phyloP scores from a whole-genome alignment of 1,284 basidiomycete species.

The Clitocybe nebularis region DNA sequence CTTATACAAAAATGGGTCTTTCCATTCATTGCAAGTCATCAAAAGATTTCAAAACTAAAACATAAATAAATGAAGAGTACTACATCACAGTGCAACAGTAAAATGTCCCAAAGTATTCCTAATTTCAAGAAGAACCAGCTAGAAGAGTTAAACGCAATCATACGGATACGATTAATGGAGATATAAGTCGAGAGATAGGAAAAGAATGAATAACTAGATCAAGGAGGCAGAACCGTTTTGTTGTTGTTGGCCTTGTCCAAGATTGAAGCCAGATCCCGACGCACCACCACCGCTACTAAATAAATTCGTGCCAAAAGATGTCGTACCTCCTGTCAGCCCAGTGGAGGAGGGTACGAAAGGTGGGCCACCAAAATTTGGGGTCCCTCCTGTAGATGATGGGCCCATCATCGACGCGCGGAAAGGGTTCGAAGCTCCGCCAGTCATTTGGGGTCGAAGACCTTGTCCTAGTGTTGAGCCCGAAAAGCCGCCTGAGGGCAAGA shows the following conservation, averaged over 20 bases:
- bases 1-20: background rate
- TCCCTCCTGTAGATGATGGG: conserved; percentile 15
- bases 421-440: conserved; percentile 69
- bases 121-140: background rate
- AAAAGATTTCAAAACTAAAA: background rate
- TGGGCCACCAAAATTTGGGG: conserved; percentile 6
- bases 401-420: conserved; percentile 66
- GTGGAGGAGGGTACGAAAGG: conserved; percentile 13
- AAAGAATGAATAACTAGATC: conserved; percentile 18
- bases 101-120: conserved; percentile 1
- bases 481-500: conserved; percentile 15
- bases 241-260: conserved; percentile 19
- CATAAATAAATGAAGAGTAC: background rate
- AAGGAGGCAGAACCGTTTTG: conserved; percentile 20
- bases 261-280: conserved; percentile 14
- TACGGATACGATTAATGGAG: conserved; percentile 2
- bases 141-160: background rate
- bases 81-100: background rate
- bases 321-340: conserved; percentile 1
- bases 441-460: conserved; percentile 71
- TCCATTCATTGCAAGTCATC: background rate
- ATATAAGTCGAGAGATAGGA: background rate
- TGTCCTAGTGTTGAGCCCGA: conserved; percentile 44
- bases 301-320: conserved; percentile 14
- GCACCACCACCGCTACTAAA: conserved; percentile 13